Evolutionary conservation across 495 filamentous ascomycete genomes (phyloP), one percentile per base, ranked within the genome.

Genomic region (Penicillium nucicola): DNA sequence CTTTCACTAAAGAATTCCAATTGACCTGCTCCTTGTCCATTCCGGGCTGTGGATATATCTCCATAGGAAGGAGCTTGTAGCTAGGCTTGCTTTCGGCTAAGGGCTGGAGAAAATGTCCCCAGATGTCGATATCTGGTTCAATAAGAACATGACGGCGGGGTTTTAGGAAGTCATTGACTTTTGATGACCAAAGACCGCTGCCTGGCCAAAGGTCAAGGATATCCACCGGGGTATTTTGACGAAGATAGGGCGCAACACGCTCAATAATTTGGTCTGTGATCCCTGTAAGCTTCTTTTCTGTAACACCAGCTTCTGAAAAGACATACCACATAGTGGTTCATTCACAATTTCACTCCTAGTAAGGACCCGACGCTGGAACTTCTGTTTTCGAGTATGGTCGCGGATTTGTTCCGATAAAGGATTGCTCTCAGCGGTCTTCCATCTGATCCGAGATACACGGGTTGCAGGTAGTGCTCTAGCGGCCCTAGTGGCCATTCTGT

Each of bases 131-230:
- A 38, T 83, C 74, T 1, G 84, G 84, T 53, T 95, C 90, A 50
- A 96, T 64, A 42, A 97, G 70, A 25, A 96, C 67, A 74, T 97
- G 92, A 0, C 78, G 82, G 39, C 86, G 81, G 14, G 92, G 92
- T 55, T 86, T 67, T 28, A 97, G 70, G 32, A 75, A 70, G 1
- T 90, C 77, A 59, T 95, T 83, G 5, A 97, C 59, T 56, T 85
- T 88, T 5, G 74, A 70, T 8, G 92, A 96, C 75, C 82, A 88
- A 7, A 92, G 28, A 12, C 89, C 89, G 17, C 63, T 56, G 19
- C 88, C 89, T 1, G 92, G 92, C 70, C 88, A 87, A 33, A 96
- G 70, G 60, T 97, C 92, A 54, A 97, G 72, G 44, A 97, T 77
- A 53, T 91, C 89, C 58, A 90, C 83, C 42, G 86, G 85, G 12